These are phyloP conservation scores for Glebionis coronaria DNA, from an alignment of 129 eudicot species.

Conservation along the genomic window DNA sequence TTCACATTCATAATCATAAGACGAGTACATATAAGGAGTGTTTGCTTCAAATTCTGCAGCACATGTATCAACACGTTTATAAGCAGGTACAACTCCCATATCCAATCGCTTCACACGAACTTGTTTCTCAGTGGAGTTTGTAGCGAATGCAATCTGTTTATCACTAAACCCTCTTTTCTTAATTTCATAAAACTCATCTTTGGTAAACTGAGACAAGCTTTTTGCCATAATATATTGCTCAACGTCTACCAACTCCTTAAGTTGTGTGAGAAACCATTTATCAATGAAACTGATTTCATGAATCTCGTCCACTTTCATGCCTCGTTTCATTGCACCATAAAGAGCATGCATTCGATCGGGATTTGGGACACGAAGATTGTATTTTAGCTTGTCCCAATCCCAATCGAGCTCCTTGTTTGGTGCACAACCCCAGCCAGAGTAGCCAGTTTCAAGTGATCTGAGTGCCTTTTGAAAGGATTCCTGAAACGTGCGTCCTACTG, in stretches of 20 bases:
- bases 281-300: slow-evolving; percentile 72
- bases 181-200: slow-evolving; percentile 77
- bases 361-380: slow-evolving; percentile 78
- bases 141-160: slow-evolving; percentile 83
- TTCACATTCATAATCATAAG: slow-evolving; percentile 70
- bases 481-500: slow-evolving; percentile 94
- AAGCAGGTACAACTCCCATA: slow-evolving; percentile 77
- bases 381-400: slow-evolving; percentile 89
- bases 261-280: slow-evolving; percentile 92
- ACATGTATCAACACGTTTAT: slow-evolving; percentile 94
- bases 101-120: slow-evolving; percentile 68
- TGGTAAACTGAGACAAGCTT: slow-evolving; percentile 47
- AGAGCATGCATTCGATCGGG: slow-evolving; percentile 92
- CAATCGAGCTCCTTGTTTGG: slow-evolving; percentile 75
- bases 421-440: slow-evolving; percentile 96
- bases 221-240: slow-evolving; percentile 67
- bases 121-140: slow-evolving; percentile 62
- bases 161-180: slow-evolving; percentile 95
- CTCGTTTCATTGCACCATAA: slow-evolving; percentile 89
- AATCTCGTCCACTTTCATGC: slow-evolving; percentile 83
- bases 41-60: slow-evolving; percentile 98
- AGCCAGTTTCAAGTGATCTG: slow-evolving; percentile 83
- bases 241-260: slow-evolving; percentile 80
- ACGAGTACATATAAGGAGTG: slow-evolving; percentile 96
- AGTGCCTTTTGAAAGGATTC: slow-evolving; percentile 96